These are phyloP conservation scores for Skeletonema grethae DNA, from an alignment of 108 stramenopile species.

Conservation along the genomic window DNA sequence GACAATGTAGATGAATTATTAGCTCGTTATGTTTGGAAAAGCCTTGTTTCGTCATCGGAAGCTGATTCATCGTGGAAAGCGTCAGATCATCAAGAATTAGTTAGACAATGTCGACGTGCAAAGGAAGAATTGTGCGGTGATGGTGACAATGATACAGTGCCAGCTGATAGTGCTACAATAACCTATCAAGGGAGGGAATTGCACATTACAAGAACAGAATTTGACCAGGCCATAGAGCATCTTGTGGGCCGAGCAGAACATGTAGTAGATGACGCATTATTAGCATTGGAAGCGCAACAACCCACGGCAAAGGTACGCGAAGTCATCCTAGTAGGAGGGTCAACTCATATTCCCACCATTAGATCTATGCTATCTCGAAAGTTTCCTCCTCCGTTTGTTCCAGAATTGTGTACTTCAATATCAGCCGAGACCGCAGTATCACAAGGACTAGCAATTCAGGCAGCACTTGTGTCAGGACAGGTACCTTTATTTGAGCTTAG, in stretches of 20 bases:
- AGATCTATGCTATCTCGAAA: slow-evolving; percentile 63
- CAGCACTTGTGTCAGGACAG: slow-evolving; percentile 62
- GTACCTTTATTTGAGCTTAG: slow-evolving; percentile 70
- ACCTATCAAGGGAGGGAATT: slow-evolving; percentile 15
- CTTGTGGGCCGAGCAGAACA: slow-evolving; percentile 43
- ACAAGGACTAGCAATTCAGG: slow-evolving; percentile 83
- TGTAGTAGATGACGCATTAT: slow-evolving; percentile 49
- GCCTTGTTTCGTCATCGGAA: slow-evolving; percentile 10
- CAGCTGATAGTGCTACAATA: slow-evolving; percentile 4
- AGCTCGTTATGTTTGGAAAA: slow-evolving; percentile 26
- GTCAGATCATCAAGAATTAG: slow-evolving; percentile 36
- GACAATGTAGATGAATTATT: slow-evolving; percentile 81
- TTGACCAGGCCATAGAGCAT: slow-evolving; percentile 47
- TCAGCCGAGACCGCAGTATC: slow-evolving; percentile 79
- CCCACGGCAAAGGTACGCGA: slow-evolving; percentile 52
- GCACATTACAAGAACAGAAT: slow-evolving; percentile 45
- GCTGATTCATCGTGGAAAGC: slow-evolving; percentile 19
- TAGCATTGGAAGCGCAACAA: slow-evolving; percentile 13
- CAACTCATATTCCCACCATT: slow-evolving; percentile 71
- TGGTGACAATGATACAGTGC: slow-evolving; percentile 33
- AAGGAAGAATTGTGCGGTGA: slow-evolving; percentile 76
- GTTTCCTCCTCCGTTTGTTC: slow-evolving; percentile 55
- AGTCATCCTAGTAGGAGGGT: slow-evolving; percentile 82
- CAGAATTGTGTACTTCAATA: slow-evolving; percentile 69
- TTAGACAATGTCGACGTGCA: slow-evolving; percentile 59